A percentile compares a stretch with the other conserved stretches of the same genome.
phyloP scores from a whole-genome alignment of 2,329 filamentous ascomycete genomes.

The Didymella keratinophila region DNA sequence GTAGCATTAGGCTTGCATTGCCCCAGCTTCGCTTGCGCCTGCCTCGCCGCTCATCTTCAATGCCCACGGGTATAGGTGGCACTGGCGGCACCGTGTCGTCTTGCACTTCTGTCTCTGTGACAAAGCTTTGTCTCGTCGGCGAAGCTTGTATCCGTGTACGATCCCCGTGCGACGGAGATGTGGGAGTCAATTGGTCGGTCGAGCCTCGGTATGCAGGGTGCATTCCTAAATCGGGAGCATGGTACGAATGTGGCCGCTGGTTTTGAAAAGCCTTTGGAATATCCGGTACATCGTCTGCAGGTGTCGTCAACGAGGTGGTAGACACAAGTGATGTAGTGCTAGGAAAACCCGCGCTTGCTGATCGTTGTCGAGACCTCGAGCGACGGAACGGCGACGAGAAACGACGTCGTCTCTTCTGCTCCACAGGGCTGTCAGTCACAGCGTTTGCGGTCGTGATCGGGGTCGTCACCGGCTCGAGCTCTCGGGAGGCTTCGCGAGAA shows the following conservation, averaged over 20 bases:
- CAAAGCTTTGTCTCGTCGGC: slow-evolving; percentile 35
- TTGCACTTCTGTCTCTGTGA: slow-evolving; percentile 20
- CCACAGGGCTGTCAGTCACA: slow-evolving; percentile 22
- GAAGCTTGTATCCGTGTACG: slow-evolving; percentile 38
- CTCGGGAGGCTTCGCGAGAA: slow-evolving; percentile 45
- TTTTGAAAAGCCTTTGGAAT: slow-evolving; percentile 19
- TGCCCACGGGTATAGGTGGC: slow-evolving; percentile 36
- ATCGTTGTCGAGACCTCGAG: slow-evolving; percentile 39
- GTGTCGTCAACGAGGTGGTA: slow-evolving; percentile 17
- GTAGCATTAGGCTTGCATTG: slow-evolving; percentile 35
- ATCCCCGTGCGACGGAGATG: slow-evolving; percentile 9
- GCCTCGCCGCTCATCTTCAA: slow-evolving; percentile 21
- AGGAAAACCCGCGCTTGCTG: slow-evolving; percentile 41
- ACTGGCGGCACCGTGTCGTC: slow-evolving; percentile 40
- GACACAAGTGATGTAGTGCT: slow-evolving; percentile 23
- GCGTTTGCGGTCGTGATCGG: slow-evolving; percentile 20
- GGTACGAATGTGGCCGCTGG: slow-evolving; percentile 39
- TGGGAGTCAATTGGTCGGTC: slow-evolving; percentile 21
- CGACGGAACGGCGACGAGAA: slow-evolving; percentile 48
- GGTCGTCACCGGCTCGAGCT: slow-evolving; percentile 37
- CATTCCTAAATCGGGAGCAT: slow-evolving; percentile 43
- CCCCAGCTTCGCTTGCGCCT: slow-evolving; percentile 24
- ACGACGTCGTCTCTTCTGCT: slow-evolving; percentile 40
- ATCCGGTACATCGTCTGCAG: slow-evolving; percentile 5
- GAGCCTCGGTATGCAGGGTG: slow-evolving; percentile 24